A percentile compares a stretch with the other conserved stretches of the same genome.
Conservation (phyloP, 1,284 basidiomycete species). For the Trametes hirsuta region DNA sequence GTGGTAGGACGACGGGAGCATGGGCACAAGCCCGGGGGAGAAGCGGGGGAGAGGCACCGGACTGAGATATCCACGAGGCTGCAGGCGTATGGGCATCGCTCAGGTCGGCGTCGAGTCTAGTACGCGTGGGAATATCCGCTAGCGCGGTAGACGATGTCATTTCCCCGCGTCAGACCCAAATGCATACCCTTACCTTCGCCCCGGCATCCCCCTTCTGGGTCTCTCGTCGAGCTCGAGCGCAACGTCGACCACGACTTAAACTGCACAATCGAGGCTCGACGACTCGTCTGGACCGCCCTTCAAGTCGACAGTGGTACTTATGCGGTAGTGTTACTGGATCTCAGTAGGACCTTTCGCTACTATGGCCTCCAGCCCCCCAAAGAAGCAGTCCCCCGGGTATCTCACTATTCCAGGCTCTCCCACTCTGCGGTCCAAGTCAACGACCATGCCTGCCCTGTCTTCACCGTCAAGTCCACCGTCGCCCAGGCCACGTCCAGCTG, state of each 20-base stretch:
- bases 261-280: too few relatives aligned
- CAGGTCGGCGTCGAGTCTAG: neutral
- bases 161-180: neutral
- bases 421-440: constrained; percentile 18
- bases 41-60: neutral
- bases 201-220: neutral
- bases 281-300: too few relatives aligned
- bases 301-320: neutral
- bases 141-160: constrained; percentile 5
- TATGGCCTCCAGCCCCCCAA: constrained; percentile 19
- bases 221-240: neutral
- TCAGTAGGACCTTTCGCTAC: neutral
- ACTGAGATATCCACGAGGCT: constrained; percentile 7
- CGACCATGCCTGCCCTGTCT: constrained; percentile 11
- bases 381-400: constrained; percentile 8
- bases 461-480: constrained; percentile 16
- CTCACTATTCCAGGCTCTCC: constrained; percentile 16
- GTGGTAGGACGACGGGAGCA: neutral
- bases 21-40: neutral
- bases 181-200: neutral
- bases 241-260: too few relatives aligned
- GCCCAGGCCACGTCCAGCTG: constrained; percentile 12
- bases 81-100: neutral
- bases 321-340: neutral
- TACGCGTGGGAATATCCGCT: constrained; percentile 14